phyloP scores from a whole-genome alignment of 768 basidiomycete species.

The Agrocybe chaxingu region DNA sequence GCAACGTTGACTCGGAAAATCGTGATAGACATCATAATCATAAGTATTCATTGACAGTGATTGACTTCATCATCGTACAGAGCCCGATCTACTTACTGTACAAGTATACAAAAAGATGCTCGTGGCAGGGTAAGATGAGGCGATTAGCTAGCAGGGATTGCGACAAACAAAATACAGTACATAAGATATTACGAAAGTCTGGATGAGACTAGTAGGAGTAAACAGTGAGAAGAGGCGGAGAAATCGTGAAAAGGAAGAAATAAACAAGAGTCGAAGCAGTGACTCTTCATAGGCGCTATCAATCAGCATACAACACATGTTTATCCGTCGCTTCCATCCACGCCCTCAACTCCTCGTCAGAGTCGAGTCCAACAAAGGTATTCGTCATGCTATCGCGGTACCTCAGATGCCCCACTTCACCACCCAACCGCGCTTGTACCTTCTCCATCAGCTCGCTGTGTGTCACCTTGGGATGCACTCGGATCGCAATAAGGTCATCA shows the following conservation, averaged over 20 bases:
- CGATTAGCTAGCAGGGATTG: slow-evolving; percentile 16
- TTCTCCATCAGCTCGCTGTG: slow-evolving; percentile 88
- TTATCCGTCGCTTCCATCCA: slow-evolving; percentile 84
- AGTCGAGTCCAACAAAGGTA: slow-evolving; percentile 58
- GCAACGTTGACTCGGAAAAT: neutral
- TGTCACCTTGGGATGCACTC: slow-evolving; percentile 90
- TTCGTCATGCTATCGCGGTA: slow-evolving; percentile 75
- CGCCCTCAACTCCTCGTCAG: slow-evolving; percentile 58
- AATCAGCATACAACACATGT: slow-evolving; percentile 81
- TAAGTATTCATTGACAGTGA: neutral
- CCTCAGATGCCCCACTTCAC: slow-evolving; percentile 60
- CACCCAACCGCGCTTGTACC: slow-evolving; percentile 82
- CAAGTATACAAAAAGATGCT: neutral
- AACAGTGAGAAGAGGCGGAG: too few relatives aligned
- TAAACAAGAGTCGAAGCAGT: neutral
- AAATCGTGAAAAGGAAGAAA: slow-evolving; percentile 1
- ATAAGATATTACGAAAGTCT: slow-evolving; percentile 10
- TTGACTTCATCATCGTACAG: neutral
- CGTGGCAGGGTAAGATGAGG: neutral
- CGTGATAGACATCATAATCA: neutral
- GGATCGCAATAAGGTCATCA: slow-evolving; percentile 95
- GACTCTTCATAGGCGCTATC: slow-evolving; percentile 12
- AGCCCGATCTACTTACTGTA: neutral
- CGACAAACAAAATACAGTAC: slow-evolving; percentile 14
- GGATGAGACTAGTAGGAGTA: slow-evolving; percentile 1